These are phyloP conservation scores for Pyrenochaeta sp. DNA, from an alignment of 2,329 filamentous ascomycete species.

Conservation along the genomic window DNA sequence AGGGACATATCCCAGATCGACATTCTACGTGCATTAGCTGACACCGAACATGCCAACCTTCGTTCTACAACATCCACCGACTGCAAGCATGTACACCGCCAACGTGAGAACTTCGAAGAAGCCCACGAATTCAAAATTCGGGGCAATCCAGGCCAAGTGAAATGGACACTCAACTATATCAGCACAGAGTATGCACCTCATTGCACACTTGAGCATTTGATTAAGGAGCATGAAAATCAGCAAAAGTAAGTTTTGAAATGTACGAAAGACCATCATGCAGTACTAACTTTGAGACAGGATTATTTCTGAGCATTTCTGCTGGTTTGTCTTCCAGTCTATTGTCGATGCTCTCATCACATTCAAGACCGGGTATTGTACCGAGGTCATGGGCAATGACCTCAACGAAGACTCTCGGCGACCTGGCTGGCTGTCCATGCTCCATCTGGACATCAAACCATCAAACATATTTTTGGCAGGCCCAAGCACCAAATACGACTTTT, in stretches of 20 bases:
- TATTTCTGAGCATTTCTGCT: constrained; percentile 11
- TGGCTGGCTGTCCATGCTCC: neutral
- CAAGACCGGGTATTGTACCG: constrained; percentile 2
- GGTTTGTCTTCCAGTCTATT: constrained; percentile 6
- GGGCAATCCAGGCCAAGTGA: neutral
- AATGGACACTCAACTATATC: constrained; percentile 1
- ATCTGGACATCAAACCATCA: constrained; percentile 1
- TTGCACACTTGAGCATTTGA: constrained; percentile 1
- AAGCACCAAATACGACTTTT: constrained; percentile 5
- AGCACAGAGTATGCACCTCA: constrained; percentile 2
- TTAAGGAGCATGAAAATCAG: neutral
- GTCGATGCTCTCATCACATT: constrained; percentile 6
- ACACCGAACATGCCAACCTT: too few relatives aligned
- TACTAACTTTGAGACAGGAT: too few relatives aligned
- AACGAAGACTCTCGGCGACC: neutral
- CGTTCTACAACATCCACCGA: too few relatives aligned
- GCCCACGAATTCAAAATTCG: too few relatives aligned
- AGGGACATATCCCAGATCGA: constrained; percentile 2
- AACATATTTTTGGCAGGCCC: constrained; percentile 5
- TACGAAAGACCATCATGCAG: too few relatives aligned
- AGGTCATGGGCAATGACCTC: neutral
- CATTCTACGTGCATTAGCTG: too few relatives aligned
- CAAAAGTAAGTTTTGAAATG: too few relatives aligned
- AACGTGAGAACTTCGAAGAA: too few relatives aligned
- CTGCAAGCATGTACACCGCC: too few relatives aligned